These are phyloP conservation scores for Fusarium foetens DNA, from an alignment of 2,329 filamentous ascomycete species.

Conservation along the genomic window DNA sequence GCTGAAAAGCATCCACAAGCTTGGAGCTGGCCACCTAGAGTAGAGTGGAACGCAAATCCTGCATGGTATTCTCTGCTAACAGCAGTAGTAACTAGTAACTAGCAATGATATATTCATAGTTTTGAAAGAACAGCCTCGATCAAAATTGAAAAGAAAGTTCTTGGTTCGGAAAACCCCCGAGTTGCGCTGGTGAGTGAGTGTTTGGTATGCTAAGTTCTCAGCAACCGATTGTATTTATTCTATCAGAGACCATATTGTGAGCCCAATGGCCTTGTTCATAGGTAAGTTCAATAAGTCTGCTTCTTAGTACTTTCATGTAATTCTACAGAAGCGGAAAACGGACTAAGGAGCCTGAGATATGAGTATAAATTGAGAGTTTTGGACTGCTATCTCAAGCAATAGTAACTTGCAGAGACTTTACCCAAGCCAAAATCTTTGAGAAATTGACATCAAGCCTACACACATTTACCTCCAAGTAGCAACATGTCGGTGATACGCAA, in stretches of 20 bases:
- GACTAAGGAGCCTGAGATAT: no score
- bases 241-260: fast-evolving
- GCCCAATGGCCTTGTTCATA: not conserved
- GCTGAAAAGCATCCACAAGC: not conserved
- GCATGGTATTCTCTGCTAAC: fast-evolving
- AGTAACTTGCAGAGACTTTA: fast-evolving
- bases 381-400: fast-evolving
- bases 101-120: fast-evolving
- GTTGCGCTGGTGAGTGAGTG: not conserved
- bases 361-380: not conserved
- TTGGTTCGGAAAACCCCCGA: not conserved
- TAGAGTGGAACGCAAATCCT: not conserved
- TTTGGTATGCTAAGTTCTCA: not conserved
- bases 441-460: not conserved
- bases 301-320: no score
- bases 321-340: no score
- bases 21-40: not conserved
- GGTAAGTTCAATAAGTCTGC: not conserved
- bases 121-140: fast-evolving
- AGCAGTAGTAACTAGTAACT: not conserved
- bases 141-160: not conserved
- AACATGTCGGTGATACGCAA: not conserved
- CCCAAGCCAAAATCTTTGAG: not conserved
- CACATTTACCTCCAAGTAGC: not conserved
- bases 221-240: not conserved